Base-by-base conservation (phyloP, 2,329 filamentous ascomycete species). In the Colletotrichum scovillei region DNA sequence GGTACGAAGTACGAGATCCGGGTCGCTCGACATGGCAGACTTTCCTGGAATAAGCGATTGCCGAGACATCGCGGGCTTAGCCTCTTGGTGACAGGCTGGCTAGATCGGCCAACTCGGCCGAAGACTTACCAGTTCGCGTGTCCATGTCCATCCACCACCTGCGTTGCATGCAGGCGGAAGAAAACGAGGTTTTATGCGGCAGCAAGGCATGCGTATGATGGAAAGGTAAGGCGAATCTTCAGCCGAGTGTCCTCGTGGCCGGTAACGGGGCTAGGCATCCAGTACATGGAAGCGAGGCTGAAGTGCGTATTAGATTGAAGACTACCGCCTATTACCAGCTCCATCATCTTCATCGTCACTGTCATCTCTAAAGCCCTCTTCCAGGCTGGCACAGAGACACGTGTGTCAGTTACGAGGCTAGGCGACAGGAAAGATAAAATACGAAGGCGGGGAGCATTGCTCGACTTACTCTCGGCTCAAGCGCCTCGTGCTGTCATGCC, bases 381-480 rank as follows among this genome's bases (percentile, higher is more conserved):
- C 94, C 64, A 96, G 82, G 77, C 86, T 87, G 76, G 42, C 74
- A 74, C 53, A 67, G 63, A 22, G 68, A 53, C 53, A 57, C 71
- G 59, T 75, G 57, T 69, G 71, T 68, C 46, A 69, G 30, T 38
- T 56, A 14, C 35, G 16, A 57, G 32, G n/a, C 38, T n/a, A 62
- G 22, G 26, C 38, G 14, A 42, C 14, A 19, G 32, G 9, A 32
- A 32, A 3, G 11, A 42, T 16, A 42, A 16, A 28, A 42, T 9
- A 49, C 26, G n/a, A 11, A 30, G 42, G 26, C 14, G 42, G 42
- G 24, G 32, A 46, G 16, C 1, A 42, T 28, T 46, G 38, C 3
- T 35, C 3, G 24, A 85, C 88, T 80, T 82, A 91, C 85, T 97
- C 95, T 83, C 94, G 87, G 81, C 94, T 96, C 74, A 97, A 78